Evolutionary conservation across 257 asterid species (phyloP).

Genomic region (Gentiana dahurica): DNA sequence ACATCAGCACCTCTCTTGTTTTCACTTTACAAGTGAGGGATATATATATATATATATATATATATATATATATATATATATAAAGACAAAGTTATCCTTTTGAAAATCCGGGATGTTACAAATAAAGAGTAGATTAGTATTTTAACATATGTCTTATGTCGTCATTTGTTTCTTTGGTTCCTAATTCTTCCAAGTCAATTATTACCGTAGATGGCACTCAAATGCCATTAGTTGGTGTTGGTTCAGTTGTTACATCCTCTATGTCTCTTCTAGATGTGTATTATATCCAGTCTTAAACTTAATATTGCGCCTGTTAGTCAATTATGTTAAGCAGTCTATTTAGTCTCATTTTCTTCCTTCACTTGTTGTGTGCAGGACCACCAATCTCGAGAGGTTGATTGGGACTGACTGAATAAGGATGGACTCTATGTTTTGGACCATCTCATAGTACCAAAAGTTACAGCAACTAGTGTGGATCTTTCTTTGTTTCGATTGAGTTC

Average conservation of each 20-base stretch:
- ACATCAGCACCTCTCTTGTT: too few species aligned
- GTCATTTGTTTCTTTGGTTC: background rate
- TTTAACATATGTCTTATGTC: background rate
- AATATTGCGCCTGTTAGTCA: background rate
- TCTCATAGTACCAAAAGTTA: background rate
- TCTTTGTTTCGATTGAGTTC: background rate
- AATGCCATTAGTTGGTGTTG: background rate
- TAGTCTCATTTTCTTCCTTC: background rate
- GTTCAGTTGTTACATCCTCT: background rate
- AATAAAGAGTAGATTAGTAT: too few species aligned
- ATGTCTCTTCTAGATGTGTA: background rate
- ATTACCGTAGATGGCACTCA: background rate
- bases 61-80: too few species aligned
- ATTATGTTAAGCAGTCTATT: background rate
- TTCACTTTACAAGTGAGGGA: too few species aligned
- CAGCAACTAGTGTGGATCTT: background rate
- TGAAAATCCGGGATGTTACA: too few species aligned
- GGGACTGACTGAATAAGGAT: background rate
- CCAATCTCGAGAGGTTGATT: background rate
- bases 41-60: too few species aligned
- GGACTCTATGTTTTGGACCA: background rate
- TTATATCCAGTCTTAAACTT: background rate
- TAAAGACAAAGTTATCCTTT: too few species aligned
- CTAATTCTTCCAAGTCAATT: background rate
- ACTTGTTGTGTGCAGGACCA: background rate